Evolutionary conservation across 495 filamentous ascomycete genomes (phyloP), one percentile per base, ranked within the genome.

Genomic region (Penicillium goetzii): DNA sequence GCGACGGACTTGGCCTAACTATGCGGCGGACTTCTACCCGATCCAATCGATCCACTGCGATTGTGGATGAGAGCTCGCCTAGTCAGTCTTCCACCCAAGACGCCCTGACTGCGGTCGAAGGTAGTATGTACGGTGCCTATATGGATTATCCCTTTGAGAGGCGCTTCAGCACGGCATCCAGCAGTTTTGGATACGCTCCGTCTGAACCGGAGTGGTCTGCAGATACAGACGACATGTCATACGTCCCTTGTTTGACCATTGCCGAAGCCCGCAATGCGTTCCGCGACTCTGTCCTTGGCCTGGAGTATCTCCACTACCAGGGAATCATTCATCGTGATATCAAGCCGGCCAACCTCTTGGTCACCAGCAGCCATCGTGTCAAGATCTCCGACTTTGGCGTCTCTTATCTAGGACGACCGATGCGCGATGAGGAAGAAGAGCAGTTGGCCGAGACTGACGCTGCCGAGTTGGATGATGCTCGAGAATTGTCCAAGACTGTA

Each of bases 321-420:
- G 93, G 93, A 33, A 94, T 99, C 47, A 92, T 98, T 47, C 95
- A 99, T 72, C 91, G 95, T 33, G 95, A 99, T 72, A 99, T 99
- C 79, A 99, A 99, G 74, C 95, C 95, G 0, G 93, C 94, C n/a
- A 99, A 99, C 74, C 83, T 99, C 6, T 82, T 99, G 9, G 90
- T 92, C 78, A 96, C 92, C 6, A 85, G 83, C 60, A 89, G 92
- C 66, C 86, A 92, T 68, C 87, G 90, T 14, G 91, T 97, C 64
- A 99, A 98, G 81, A 99, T 99, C 52, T 98, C 95, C n/a, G 95
- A 99, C 72, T 99, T 99, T 78, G 95, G 95, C 32, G 95, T 99
- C 4, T 98, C 95, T 0, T 99, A 97, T 74, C 88, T 98, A 49
- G 96, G 95, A 23, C 86, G 90, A 56, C 90, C 92, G 0, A 88